Conservation (phyloP, 176 grass and related monocot genomes). For the Avena atlantica region DNA sequence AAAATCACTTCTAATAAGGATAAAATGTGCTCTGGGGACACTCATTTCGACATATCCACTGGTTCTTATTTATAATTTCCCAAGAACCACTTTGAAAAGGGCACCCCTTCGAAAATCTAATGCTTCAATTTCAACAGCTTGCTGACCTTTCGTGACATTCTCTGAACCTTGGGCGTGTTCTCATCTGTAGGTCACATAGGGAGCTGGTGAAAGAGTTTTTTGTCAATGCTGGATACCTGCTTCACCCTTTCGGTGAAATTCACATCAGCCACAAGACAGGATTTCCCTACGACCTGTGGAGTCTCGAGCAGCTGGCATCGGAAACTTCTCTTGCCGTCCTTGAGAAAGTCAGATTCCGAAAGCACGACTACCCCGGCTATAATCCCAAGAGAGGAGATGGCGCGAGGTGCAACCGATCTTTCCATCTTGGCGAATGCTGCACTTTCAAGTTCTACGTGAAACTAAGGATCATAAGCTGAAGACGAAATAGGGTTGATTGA, state of each 20-base stretch:
- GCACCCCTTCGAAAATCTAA: too few relatives aligned
- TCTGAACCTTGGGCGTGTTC: background rate
- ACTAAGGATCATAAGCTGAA: background rate
- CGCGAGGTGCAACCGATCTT: constrained; percentile 36
- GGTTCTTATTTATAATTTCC: too few relatives aligned
- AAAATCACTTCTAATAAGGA: too few relatives aligned
- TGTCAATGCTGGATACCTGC: constrained; percentile 42
- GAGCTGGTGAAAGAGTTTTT: constrained; percentile 42
- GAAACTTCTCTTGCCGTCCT: constrained; percentile 39
- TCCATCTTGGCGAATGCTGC: constrained; percentile 43
- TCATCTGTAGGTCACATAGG: constrained; percentile 50
- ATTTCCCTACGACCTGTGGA: constrained; percentile 38
- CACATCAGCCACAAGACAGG: constrained; percentile 61
- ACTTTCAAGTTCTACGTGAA: constrained; percentile 46
- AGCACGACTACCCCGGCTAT: constrained; percentile 56
- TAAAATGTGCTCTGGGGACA: too few relatives aligned
- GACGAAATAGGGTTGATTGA: too few relatives aligned
- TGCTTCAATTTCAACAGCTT: too few relatives aligned
- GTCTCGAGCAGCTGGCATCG: constrained; percentile 45
- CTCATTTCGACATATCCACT: too few relatives aligned
- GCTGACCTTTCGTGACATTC: background rate
- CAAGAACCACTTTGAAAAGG: too few relatives aligned
- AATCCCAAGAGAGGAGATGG: constrained; percentile 62
- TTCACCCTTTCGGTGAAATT: constrained; percentile 55
- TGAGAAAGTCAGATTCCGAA: constrained; percentile 43